Evolutionary conservation across 2,329 filamentous ascomycete species (phyloP).

Genomic region (Drechslerella stenobrocha): DNA sequence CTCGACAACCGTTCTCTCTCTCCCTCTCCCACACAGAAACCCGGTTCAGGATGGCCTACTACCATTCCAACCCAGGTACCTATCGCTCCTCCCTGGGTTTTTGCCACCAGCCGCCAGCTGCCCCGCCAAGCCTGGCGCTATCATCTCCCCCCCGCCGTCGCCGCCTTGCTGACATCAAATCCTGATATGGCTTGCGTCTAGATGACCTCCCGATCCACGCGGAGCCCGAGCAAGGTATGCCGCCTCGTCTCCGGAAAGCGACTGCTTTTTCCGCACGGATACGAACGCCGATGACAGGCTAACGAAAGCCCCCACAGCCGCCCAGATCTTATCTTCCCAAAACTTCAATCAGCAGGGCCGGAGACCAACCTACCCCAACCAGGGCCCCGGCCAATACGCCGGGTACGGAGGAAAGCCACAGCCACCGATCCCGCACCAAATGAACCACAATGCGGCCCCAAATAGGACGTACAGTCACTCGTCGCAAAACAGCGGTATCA

Average conservation of each 20-base stretch:
- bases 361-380: constrained; percentile 25
- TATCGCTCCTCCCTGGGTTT: not conserved
- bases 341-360: constrained; percentile 16
- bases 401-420: constrained; percentile 36
- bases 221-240: constrained; percentile 46
- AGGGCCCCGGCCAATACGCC: constrained; percentile 18
- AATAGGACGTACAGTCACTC: constrained; percentile 33
- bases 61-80: constrained; percentile 44
- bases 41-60: constrained; percentile 38
- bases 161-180: constrained; percentile 23
- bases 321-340: constrained; percentile 39
- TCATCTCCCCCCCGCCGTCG: constrained; percentile 12
- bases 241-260: not conserved
- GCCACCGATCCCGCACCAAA: constrained; percentile 37
- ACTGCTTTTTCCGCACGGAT: not conserved
- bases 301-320: constrained; percentile 13
- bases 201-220: constrained; percentile 46
- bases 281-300: not conserved
- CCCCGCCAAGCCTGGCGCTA: constrained; percentile 35
- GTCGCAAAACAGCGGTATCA: constrained; percentile 4
- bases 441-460: not conserved
- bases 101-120: constrained; percentile 13
- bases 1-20: constrained; percentile 3
- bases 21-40: not conserved
- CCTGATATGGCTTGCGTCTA: constrained; percentile 9